A percentile compares a stretch with the other conserved stretches of the same genome.
phyloP scores from a whole-genome alignment of 495 filamentous ascomycete genomes.

The Aspergillus asperescens region DNA sequence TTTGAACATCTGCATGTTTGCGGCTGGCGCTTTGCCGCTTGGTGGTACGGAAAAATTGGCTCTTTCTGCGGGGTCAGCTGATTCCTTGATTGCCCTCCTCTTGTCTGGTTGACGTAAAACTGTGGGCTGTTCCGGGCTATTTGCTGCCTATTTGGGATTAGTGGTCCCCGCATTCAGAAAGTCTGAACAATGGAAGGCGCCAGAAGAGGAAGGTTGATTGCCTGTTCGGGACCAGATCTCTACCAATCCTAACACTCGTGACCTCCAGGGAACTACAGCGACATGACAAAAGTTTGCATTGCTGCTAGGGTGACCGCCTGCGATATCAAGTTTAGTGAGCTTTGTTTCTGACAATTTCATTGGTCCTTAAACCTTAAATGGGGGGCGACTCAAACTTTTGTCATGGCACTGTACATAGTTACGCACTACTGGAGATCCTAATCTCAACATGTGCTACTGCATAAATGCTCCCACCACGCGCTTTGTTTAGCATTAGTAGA shows the following conservation, averaged over 20 bases:
- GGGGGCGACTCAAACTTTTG: too few species aligned
- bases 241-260: too few species aligned
- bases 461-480: background rate
- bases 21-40: background rate
- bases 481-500: background rate
- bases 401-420: too few species aligned
- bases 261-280: too few species aligned
- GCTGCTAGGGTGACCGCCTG: too few species aligned
- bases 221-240: constrained; percentile 1
- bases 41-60: constrained; percentile 15
- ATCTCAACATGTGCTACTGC: background rate
- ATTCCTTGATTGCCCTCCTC: constrained; percentile 1
- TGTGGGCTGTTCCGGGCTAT: constrained; percentile 7
- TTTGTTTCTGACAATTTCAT: too few species aligned
- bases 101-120: background rate
- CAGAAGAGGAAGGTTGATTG: background rate
- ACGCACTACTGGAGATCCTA: background rate
- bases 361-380: too few species aligned
- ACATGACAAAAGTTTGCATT: too few species aligned
- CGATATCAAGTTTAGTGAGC: too few species aligned
- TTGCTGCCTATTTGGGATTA: constrained; percentile 4
- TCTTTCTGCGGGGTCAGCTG: constrained; percentile 25
- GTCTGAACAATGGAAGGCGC: constrained; percentile 4
- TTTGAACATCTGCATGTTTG: constrained; percentile 1
- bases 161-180: constrained; percentile 26